Percentiles rank a stretch among this genome's conserved stretches.
These are phyloP conservation scores for Tricholoma saponaceum DNA, from an alignment of 768 basidiomycete species.

Conservation along the genomic window DNA sequence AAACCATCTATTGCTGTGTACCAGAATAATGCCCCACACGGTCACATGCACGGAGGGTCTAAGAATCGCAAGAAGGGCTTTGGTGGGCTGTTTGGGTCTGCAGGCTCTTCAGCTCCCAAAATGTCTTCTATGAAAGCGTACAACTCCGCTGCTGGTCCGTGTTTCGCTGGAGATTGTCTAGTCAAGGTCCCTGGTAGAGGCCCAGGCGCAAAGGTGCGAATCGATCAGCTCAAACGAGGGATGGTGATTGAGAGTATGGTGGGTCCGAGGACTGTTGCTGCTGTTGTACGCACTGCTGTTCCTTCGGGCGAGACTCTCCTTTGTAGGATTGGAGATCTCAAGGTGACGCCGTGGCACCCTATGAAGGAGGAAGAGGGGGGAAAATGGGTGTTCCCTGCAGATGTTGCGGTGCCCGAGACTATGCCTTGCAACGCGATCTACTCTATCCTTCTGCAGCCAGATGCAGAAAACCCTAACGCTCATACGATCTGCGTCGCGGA, in stretches of 20 bases:
- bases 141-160: background rate
- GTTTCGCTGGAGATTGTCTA: background rate
- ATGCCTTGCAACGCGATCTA: background rate
- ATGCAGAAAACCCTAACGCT: background rate
- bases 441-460: background rate
- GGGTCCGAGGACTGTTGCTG: background rate
- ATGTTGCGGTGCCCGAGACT: background rate
- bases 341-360: background rate
- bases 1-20: background rate
- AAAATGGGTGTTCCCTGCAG: background rate
- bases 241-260: background rate
- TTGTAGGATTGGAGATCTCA: background rate
- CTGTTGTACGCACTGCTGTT: background rate
- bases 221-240: background rate
- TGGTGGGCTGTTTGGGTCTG: background rate
- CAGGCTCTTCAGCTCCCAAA: background rate
- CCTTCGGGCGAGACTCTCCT: background rate
- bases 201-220: background rate
- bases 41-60: background rate
- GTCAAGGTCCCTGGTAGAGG: background rate
- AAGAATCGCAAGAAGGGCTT: background rate
- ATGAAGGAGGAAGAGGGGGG: too few relatives aligned
- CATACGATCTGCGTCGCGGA: background rate
- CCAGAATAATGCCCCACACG: background rate
- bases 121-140: background rate